phyloP scores from a whole-genome alignment of 331 rosid species.

The Pyracantha coccinea region DNA sequence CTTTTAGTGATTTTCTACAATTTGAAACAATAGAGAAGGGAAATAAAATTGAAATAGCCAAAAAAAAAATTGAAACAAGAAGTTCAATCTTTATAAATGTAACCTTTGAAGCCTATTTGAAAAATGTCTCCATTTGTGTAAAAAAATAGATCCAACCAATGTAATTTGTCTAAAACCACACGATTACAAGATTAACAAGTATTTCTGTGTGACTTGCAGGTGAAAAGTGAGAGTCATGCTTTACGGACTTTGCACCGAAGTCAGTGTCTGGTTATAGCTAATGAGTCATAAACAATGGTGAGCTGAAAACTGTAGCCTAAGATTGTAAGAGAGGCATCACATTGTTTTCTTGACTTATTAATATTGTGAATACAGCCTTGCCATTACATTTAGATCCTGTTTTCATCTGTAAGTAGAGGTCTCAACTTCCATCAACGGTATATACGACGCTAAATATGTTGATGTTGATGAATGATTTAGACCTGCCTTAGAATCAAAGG shows the following conservation, averaged over 20 bases:
- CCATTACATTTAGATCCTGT: background rate
- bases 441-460: no score
- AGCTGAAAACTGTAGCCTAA: background rate
- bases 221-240: slow-evolving; percentile 84
- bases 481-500: no score
- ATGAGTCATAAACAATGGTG: background rate
- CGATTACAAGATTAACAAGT: background rate
- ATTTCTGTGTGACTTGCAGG: slow-evolving; percentile 30
- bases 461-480: no score
- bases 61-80: no score
- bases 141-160: background rate
- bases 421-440: no score
- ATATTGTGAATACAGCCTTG: background rate
- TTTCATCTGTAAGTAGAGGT: no score
- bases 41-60: no score
- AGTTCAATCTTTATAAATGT: no score
- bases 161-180: background rate
- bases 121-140: background rate
- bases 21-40: no score
- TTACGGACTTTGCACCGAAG: slow-evolving; percentile 82
- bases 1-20: no score
- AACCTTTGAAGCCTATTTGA: background rate
- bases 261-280: slow-evolving; percentile 30
- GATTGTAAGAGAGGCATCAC: background rate
- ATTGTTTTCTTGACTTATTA: background rate